Evolutionary conservation across 257 asterid genomes (phyloP), one percentile per base, ranked within the genome.

Genomic region (Solanum bulbocastanum): DNA sequence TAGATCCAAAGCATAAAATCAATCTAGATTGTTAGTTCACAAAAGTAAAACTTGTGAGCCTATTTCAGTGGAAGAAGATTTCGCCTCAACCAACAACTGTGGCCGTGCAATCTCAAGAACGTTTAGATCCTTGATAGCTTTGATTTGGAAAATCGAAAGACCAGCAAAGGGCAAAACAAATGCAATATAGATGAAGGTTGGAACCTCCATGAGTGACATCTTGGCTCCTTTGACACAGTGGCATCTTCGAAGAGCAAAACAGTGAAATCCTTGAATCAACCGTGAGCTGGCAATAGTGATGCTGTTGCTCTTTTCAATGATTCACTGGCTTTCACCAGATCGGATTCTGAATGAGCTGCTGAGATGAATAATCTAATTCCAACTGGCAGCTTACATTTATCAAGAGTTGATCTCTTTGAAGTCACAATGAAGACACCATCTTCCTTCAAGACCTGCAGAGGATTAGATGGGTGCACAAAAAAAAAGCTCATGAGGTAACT

Each of bases 321-420:
- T 81, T 93, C 94, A 25, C 93, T 91, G 30, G 97, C 97, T 91
- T 93, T 93, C 79, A 65, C 90, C 84, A 94, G 86, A 93, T 96
- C 98, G 0, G 93, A 72, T 89, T 94, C 95, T 58, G 98, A 89
- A 91, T 96, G 99, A 82, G 91, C 97, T 37, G 99, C 97, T 68
- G 98, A 96, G 25, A 93, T 92, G n/a, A 88, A 93, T 85, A 94
- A 86, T 88, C 96, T 94, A 60, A 96, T 92, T 84, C 98, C 99
- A n/a, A 88, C 94, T 1, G 98, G 98, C 82, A 95, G 88, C 83
- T 92, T 92, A 94, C 98, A 96, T 90, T 93, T 96, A 92, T 96
- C 99, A 12, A 95, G 88, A 9, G 92, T 91, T 11, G 98, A 94
- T 91, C 98, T 88, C 90, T 90, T 96, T 32, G 98, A 92, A 66